Percentiles rank a stretch among this genome's conserved stretches.
Evolutionary conservation across 176 grass and related monocot species (phyloP).

Genomic region (Oropetium thomaeum): DNA sequence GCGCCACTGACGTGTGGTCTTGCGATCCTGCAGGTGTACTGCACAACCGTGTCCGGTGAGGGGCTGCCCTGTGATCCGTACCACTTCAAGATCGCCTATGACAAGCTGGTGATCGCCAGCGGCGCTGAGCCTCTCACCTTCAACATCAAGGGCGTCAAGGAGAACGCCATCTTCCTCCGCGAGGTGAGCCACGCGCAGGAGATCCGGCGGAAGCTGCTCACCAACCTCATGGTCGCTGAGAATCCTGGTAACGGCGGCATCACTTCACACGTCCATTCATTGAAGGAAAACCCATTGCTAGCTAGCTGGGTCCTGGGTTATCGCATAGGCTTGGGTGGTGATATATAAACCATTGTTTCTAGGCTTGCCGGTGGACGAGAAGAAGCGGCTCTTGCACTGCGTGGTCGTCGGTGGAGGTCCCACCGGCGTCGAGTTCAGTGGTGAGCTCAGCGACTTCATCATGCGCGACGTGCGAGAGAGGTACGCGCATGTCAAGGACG

Average conservation of each 20-base stretch:
- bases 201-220: constrained; percentile 79
- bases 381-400: constrained; percentile 70
- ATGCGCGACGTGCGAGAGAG: constrained; percentile 67
- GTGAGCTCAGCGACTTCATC: constrained; percentile 96
- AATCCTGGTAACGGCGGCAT: constrained; percentile 51
- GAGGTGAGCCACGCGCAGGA: constrained; percentile 91
- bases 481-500: constrained; percentile 81
- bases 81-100: constrained; percentile 76
- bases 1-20: neutral
- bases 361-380: constrained; percentile 78
- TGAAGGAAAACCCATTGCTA: neutral
- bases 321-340: neutral
- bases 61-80: constrained; percentile 49
- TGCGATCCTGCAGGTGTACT: constrained; percentile 41
- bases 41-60: constrained; percentile 38
- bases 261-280: neutral
- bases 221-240: constrained; percentile 94
- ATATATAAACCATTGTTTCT: neutral
- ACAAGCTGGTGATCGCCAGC: constrained; percentile 93
- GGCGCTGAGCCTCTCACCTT: constrained; percentile 86
- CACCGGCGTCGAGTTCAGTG: constrained; percentile 94
- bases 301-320: no score
- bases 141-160: constrained; percentile 79
- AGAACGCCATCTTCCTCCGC: constrained; percentile 85
- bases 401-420: constrained; percentile 89